Percentiles rank a stretch among this genome's conserved stretches.
Evolutionary conservation across 331 rosid species (phyloP).

Genomic region (Saraca asoca): DNA sequence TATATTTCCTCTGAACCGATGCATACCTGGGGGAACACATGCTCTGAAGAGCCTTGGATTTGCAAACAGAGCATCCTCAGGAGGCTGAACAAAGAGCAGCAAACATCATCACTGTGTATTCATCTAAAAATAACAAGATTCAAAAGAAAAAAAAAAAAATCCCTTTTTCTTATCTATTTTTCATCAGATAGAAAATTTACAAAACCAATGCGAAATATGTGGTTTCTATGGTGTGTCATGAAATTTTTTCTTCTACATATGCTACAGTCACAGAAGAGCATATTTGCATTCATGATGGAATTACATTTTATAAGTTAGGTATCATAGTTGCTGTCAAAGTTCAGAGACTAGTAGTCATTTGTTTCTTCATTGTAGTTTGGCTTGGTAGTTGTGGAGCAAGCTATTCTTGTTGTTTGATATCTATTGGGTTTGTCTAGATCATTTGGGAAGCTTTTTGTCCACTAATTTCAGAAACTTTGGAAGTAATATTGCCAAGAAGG

Average conservation of each 20-base stretch:
- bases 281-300: too few relatives aligned
- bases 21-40: conserved; percentile 97
- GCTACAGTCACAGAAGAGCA: background rate
- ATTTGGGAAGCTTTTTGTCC: too few relatives aligned
- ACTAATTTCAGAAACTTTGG: too few relatives aligned
- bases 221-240: background rate
- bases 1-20: conserved; percentile 87
- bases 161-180: background rate
- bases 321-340: too few relatives aligned
- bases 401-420: too few relatives aligned
- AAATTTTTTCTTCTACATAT: background rate
- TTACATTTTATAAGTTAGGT: too few relatives aligned
- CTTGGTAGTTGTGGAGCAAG: too few relatives aligned
- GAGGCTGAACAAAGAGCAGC: conserved; percentile 64
- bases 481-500: too few relatives aligned
- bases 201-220: background rate
- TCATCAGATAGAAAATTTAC: too few relatives aligned
- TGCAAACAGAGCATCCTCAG: conserved; percentile 92
- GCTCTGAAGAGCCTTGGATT: conserved; percentile 96
- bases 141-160: background rate
- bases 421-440: too few relatives aligned
- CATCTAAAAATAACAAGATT: conserved; percentile 15
- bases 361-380: too few relatives aligned
- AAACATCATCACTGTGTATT: conserved; percentile 34
- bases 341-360: too few relatives aligned